phyloP scores from a whole-genome alignment of 2,329 filamentous ascomycete genomes.

The Alternaria brassicae region DNA sequence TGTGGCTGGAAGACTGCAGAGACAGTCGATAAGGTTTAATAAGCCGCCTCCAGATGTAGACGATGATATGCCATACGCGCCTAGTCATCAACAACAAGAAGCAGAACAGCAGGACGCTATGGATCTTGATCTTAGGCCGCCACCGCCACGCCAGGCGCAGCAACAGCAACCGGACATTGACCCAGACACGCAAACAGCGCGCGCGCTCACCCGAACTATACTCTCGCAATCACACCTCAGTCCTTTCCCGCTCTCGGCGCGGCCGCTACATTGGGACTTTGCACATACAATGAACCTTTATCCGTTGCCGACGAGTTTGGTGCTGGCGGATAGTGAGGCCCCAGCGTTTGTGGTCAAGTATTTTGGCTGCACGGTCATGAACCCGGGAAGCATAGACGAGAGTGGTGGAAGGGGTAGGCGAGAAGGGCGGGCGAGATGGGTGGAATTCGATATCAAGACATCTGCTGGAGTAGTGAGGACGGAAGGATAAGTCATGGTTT shows the following conservation, averaged over 20 bases:
- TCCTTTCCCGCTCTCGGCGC: conserved; percentile 79
- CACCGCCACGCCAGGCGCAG: conserved; percentile 10
- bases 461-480: conserved; percentile 35
- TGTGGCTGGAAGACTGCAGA: conserved; percentile 77
- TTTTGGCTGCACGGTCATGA: conserved; percentile 95
- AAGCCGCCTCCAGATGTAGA: conserved; percentile 51
- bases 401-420: conserved; percentile 67
- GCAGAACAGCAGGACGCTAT: conserved; percentile 45
- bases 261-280: conserved; percentile 92
- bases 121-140: conserved; percentile 53
- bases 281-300: conserved; percentile 79
- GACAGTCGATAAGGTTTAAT: conserved; percentile 76
- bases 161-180: conserved; percentile 31
- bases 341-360: conserved; percentile 88
- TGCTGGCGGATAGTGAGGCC: conserved; percentile 81
- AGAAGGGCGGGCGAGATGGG: conserved; percentile 74
- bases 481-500: conserved; percentile 25
- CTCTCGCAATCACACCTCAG: conserved; percentile 89
- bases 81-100: conserved; percentile 15
- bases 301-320: conserved; percentile 82
- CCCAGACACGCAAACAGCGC: conserved; percentile 60
- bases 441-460: conserved; percentile 72
- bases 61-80: conserved; percentile 32
- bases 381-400: conserved; percentile 77
- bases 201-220: conserved; percentile 86